Base-by-base conservation (phyloP, 1,139 yeast species). In the Scheffersomyces insectosa region DNA sequence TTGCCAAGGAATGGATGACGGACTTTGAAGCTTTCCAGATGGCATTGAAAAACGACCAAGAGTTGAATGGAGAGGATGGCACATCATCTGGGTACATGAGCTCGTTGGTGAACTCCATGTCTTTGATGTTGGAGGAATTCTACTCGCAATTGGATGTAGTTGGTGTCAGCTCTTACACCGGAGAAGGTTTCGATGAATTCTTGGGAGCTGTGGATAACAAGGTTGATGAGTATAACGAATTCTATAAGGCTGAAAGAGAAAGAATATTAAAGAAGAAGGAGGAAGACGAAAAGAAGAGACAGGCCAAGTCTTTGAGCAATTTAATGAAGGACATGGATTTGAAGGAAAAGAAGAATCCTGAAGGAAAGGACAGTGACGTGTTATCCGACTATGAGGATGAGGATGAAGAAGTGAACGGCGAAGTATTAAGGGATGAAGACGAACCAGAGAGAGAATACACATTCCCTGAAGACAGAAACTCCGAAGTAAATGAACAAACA, bases 1-100 rank as follows among this genome's bases (percentile, higher is more conserved):
- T 90, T 67, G 97, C 97, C 27, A 85, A 83, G 60, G 96, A 89
- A 52, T 95, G 99, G 99, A 90, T 95, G 98, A 80, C 85, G 3
- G 99, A 95, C 65, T 95, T 95, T 65, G 98, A 93, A 64, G 75
- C 82, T 14, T 95, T 95, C 71, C 99, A 93, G 64, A 70, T 68
- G 32, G 96, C 96, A 1, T 70, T 91, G 47, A 75, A 77, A 52
- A 73, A 75, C 33, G 86, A 85, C 57, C 68, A 71, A 42, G 84
- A 86, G 37, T 65, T 80, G 44, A 83, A 81, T 52, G 87, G 83
- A 32, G 86, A 83, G 41, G 83, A 79, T 44, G 87, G 87, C 15
- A 74, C 82, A 54, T 87, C 91, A 2, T 83, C 93, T 1, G 97
- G 97, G 3, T 95, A 93, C 65, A 93, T 95, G 99, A 83, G 89